Conservation (phyloP, 805 yeast species). For the Saccharomycopsis sp. region DNA sequence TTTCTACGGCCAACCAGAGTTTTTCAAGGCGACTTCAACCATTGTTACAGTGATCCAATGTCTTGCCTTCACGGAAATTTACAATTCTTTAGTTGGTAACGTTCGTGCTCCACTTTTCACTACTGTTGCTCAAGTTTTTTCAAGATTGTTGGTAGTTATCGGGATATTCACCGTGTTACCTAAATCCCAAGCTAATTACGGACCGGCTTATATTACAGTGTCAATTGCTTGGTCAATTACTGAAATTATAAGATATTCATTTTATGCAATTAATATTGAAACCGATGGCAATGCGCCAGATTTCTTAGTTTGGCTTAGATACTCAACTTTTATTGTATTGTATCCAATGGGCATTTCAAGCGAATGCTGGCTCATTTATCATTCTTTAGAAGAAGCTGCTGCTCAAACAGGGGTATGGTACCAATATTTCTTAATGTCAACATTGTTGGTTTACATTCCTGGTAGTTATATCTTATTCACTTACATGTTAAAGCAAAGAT, state of each 20-base stretch:
- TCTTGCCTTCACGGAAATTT: slow-evolving; percentile 71
- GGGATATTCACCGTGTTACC: slow-evolving; percentile 81
- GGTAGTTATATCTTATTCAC: slow-evolving; percentile 79
- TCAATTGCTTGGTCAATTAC: slow-evolving; percentile 87
- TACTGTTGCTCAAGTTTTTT: slow-evolving; percentile 79
- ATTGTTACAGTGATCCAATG: slow-evolving; percentile 66
- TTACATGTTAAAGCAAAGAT: slow-evolving; percentile 86
- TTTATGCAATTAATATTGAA: slow-evolving; percentile 64
- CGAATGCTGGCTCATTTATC: slow-evolving; percentile 63
- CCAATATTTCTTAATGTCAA: slow-evolving; percentile 46
- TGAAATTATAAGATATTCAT: slow-evolving; percentile 85
- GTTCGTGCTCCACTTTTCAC: slow-evolving; percentile 84
- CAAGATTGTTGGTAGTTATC: slow-evolving; percentile 73
- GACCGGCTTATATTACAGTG: slow-evolving; percentile 59
- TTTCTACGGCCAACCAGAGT: slow-evolving; percentile 53
- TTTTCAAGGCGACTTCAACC: slow-evolving; percentile 52
- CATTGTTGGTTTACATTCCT: slow-evolving; percentile 69
- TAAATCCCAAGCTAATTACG: slow-evolving; percentile 51
- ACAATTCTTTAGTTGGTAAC: slow-evolving; percentile 69
- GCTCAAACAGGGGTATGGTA: slow-evolving; percentile 41
- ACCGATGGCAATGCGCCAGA: slow-evolving; percentile 47
- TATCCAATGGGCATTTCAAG: slow-evolving; percentile 92
- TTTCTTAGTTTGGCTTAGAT: slow-evolving; percentile 63
- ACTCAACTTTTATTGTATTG: slow-evolving; percentile 71
- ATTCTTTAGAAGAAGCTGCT: slow-evolving; percentile 67